phyloP scores from a whole-genome alignment of 106 monocot genomes.

The Xerophyta viscosa region DNA sequence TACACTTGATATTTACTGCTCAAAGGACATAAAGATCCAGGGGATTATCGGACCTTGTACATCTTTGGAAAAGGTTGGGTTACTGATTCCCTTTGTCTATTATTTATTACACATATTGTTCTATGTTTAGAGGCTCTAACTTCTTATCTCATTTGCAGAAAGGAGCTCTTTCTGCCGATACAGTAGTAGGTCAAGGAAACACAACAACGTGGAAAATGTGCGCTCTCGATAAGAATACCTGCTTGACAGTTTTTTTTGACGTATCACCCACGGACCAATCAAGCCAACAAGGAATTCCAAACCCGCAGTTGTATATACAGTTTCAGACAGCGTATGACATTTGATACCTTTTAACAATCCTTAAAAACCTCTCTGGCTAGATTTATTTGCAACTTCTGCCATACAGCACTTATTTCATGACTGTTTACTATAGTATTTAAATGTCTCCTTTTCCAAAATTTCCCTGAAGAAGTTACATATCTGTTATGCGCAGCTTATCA shows the following conservation, averaged over 20 bases:
- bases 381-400: too few relatives aligned
- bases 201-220: slow-evolving; percentile 97
- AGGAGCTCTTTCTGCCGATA: slow-evolving; percentile 74
- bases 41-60: slow-evolving; percentile 95
- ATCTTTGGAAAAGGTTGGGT: slow-evolving; percentile 85
- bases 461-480: too few relatives aligned
- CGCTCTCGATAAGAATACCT: slow-evolving; percentile 90
- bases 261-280: slow-evolving; percentile 79
- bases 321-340: slow-evolving; percentile 85
- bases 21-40: slow-evolving; percentile 96
- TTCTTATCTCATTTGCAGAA: slow-evolving; percentile 45
- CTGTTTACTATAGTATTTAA: too few relatives aligned
- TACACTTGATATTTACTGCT: slow-evolving; percentile 84
- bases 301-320: slow-evolving; percentile 84
- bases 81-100: neutral
- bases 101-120: neutral
- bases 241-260: slow-evolving; percentile 95
- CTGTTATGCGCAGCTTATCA: slow-evolving; percentile 96
- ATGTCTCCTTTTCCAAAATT: too few relatives aligned
- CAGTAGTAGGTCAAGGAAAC: slow-evolving; percentile 82
- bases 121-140: too few relatives aligned
- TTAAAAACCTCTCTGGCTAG: too few relatives aligned
- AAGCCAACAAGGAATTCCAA: slow-evolving; percentile 48
- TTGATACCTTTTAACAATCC: too few relatives aligned
- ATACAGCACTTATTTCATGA: too few relatives aligned